A percentile compares a stretch with the other conserved stretches of the same genome.
These are phyloP conservation scores for Colletotrichum sp. DNA, from an alignment of 2,329 filamentous ascomycete genomes.

Conservation along the genomic window DNA sequence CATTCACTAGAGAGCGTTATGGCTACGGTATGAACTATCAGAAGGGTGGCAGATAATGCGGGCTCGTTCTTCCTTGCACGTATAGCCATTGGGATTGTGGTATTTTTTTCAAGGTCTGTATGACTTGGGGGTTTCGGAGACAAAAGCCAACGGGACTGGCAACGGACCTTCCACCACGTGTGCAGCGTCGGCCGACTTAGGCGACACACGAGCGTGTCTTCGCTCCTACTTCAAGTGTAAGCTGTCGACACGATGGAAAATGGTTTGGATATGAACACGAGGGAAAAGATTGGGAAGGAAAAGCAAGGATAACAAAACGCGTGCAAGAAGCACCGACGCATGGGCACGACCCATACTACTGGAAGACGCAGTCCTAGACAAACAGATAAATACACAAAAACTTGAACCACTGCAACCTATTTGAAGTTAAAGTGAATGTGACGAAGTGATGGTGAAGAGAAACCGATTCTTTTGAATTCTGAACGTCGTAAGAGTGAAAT, in stretches of 20 bases:
- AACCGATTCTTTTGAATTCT: no score
- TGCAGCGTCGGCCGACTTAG: not conserved
- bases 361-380: slow-evolving; percentile 14
- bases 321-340: not conserved
- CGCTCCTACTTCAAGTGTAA: not conserved
- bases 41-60: not conserved
- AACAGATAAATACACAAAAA: slow-evolving; percentile 6
- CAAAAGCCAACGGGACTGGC: slow-evolving; percentile 1
- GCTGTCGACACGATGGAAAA: not conserved
- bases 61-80: not conserved
- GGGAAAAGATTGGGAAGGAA: slow-evolving; percentile 6
- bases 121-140: not conserved
- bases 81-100: not conserved
- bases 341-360: not conserved
- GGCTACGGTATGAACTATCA: not conserved
- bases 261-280: not conserved
- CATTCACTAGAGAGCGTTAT: slow-evolving; percentile 9
- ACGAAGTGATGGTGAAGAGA: rapidly evolving
- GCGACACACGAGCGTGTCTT: not conserved
- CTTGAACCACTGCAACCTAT: not conserved
- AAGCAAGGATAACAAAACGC: not conserved
- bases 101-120: slow-evolving; percentile 1
- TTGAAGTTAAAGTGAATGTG: no score
- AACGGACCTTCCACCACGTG: not conserved
- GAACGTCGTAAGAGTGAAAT: no score